These are phyloP conservation scores for Cicer pinnatifidum DNA, from an alignment of 306 rosid species.

Conservation along the genomic window DNA sequence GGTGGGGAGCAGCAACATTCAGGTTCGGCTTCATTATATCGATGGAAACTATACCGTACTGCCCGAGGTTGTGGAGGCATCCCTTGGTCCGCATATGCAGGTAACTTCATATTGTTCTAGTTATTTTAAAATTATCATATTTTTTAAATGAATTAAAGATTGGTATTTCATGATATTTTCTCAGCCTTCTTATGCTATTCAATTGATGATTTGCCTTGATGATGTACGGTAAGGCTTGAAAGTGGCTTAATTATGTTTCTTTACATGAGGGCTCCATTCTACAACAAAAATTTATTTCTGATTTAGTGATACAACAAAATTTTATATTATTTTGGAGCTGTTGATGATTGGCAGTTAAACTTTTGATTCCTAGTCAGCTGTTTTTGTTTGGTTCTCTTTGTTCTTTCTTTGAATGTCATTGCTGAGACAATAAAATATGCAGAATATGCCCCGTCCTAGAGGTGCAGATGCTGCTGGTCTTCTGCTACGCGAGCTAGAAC, in stretches of 20 bases:
- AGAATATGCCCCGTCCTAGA: conserved; percentile 99
- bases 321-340: conserved; percentile 18
- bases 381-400: conserved; percentile 13
- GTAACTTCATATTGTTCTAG: conserved; percentile 49
- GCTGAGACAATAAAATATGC: conserved; percentile 36
- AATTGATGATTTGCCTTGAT: conserved; percentile 19
- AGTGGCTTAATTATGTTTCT: conserved; percentile 23
- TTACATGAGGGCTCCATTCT: not conserved
- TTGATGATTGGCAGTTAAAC: conserved; percentile 18
- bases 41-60: conserved; percentile 96
- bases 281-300: conserved; percentile 24
- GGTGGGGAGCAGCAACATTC: conserved; percentile 88
- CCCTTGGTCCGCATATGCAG: conserved; percentile 99
- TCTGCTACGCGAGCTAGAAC: conserved; percentile 92
- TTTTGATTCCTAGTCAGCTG: conserved; percentile 27
- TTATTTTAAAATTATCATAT: conserved; percentile 20
- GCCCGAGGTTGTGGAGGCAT: conserved; percentile 98
- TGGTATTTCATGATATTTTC: conserved; percentile 35
- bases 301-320: conserved; percentile 22
- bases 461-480: conserved; percentile 99
- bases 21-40: conserved; percentile 94
- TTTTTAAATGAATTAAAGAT: conserved; percentile 18
- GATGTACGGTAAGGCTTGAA: conserved; percentile 19
- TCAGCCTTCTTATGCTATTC: not conserved
- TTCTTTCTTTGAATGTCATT: not conserved